These are phyloP conservation scores for Pinguiococcus pyrenoidosus DNA, from an alignment of 108 stramenopile genomes.

Conservation along the genomic window DNA sequence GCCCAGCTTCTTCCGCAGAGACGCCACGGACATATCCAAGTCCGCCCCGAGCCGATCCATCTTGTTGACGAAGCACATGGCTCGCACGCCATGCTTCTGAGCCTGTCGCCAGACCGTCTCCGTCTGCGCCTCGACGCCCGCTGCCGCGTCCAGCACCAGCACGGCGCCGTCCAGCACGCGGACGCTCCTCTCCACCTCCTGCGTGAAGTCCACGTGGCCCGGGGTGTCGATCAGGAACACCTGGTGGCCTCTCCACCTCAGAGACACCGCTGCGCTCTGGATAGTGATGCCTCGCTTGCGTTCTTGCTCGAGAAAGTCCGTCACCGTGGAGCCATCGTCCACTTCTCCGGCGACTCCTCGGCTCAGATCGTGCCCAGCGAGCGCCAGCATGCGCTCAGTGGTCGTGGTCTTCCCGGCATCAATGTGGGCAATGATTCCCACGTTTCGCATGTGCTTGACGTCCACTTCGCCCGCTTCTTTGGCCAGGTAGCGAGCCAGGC, in stretches of 20 bases:
- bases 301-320: constrained; percentile 94
- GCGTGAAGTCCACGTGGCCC: constrained; percentile 85
- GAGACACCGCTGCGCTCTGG: constrained; percentile 82
- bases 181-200: constrained; percentile 55
- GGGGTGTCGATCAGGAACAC: constrained; percentile 99
- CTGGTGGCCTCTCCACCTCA: constrained; percentile 78
- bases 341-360: constrained; percentile 80
- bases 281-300: constrained; percentile 97
- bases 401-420: constrained; percentile 99
- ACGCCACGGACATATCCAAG: constrained; percentile 59
- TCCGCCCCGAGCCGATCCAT: constrained; percentile 92
- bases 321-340: constrained; percentile 87
- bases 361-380: constrained; percentile 58
- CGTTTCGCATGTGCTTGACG: constrained; percentile 21
- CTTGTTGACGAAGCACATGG: constrained; percentile 84
- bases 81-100: constrained; percentile 68
- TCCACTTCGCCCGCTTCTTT: no score
- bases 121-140: constrained; percentile 81
- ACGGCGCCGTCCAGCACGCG: constrained; percentile 94
- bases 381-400: constrained; percentile 90
- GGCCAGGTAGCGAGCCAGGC: no score
- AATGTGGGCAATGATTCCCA: constrained; percentile 95
- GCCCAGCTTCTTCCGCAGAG: constrained; percentile 55
- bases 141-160: constrained; percentile 87
- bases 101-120: constrained; percentile 95